Evolutionary conservation across 164 flowering plant genomes (phyloP), one percentile per base, ranked within the genome.

Genomic region (Pachysandra terminalis): DNA sequence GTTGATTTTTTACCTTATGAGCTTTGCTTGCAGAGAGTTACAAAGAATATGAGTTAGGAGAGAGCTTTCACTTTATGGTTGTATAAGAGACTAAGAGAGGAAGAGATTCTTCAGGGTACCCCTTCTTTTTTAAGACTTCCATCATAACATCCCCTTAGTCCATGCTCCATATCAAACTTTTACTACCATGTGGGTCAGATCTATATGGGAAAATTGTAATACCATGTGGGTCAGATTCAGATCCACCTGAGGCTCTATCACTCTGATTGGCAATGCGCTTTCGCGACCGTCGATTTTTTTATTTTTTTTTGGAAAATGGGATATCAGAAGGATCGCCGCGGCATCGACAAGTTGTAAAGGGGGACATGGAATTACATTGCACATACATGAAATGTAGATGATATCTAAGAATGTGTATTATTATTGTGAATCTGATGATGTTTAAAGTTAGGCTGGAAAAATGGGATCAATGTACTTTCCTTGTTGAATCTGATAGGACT

Each of bases 1-100:
- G 19, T 57, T 57, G 59, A 26, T 51, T 45, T 40, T 25, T 71
- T 63, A 1, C 15, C 17, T 32, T 17, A 8, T 24, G 63, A 56
- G 40, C 40, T 21, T 68, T 75, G 72, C 72, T 67, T 75, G 68
- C 41, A 37, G 28, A 45, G 62, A 67, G 62, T 67, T 67, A 37
- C 66, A 68, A 71, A 68, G 74, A 67, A 71, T 64, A 55, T 57
- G 16, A 68, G 15, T 16, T 26, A 17, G 59, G 56, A n/a, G n/a
- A n/a, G n/a, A 59, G 60, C 69, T 71, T 67, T 68, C 63, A 68
- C 74, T 67, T 57, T 63, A 61, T 66, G 52, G 32, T 64, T 27
- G 40, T 35, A 45, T 40, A 54, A 35, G 65, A 60, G 52, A 25
- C 27, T 40, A 54, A 35, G 65, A 60, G 52, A 25, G 26, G 66